phyloP scores from a whole-genome alignment of 441 rosid genomes.

The Erysimum pusillum region DNA sequence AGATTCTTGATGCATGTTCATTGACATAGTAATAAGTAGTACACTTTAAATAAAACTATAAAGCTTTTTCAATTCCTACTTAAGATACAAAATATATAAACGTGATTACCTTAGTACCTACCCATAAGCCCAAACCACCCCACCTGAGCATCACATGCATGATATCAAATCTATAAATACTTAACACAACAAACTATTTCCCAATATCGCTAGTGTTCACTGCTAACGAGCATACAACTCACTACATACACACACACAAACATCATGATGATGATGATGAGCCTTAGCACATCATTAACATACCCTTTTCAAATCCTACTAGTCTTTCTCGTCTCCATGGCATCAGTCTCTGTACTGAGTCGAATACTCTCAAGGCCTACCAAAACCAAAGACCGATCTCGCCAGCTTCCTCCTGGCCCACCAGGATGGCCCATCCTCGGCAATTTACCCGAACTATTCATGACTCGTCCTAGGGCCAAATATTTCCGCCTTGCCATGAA shows the following conservation, averaged over 20 bases:
- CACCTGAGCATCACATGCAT: constrained; percentile 25
- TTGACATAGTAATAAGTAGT: too few species aligned
- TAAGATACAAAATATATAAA: constrained; percentile 26
- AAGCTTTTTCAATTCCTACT: not conserved
- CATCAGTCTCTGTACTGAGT: constrained; percentile 30
- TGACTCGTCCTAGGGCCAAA: constrained; percentile 44
- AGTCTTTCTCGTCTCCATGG: constrained; percentile 22
- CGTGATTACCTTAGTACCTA: constrained; percentile 41
- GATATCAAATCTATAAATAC: constrained; percentile 31
- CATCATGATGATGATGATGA: constrained; percentile 25
- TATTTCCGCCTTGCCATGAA: constrained; percentile 56
- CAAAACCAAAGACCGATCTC: constrained; percentile 38
- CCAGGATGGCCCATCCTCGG: constrained; percentile 66
- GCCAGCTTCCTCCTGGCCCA: constrained; percentile 66
- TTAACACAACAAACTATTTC: not conserved
- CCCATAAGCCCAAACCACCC: constrained; percentile 39
- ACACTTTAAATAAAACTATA: not conserved
- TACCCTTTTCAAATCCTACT: constrained; percentile 39
- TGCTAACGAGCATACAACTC: constrained; percentile 25
- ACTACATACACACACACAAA: constrained; percentile 3
- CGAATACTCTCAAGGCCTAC: constrained; percentile 30
- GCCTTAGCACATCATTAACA: constrained; percentile 35
- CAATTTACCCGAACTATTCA: constrained; percentile 48
- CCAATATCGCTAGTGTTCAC: constrained; percentile 28
- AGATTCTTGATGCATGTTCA: too few species aligned